These are phyloP conservation scores for Warburgia ugandensis DNA, from an alignment of 164 flowering plant species.

Conservation along the genomic window DNA sequence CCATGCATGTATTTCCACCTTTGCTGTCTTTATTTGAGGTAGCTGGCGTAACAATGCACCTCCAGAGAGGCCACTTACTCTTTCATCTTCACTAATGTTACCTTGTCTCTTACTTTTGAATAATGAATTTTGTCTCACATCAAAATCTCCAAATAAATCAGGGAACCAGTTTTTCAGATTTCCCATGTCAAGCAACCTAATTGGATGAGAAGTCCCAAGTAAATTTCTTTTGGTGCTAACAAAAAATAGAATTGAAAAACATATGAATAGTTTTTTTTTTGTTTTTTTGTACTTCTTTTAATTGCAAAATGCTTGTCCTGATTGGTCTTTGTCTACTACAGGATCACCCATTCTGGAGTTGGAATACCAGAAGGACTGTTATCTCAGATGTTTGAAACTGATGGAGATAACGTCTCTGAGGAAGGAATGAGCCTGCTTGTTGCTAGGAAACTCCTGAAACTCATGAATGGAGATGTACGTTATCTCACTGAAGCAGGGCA, in stretches of 20 bases:
- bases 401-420: slow-evolving; percentile 47
- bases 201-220: neutral
- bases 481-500: slow-evolving; percentile 68
- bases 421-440: slow-evolving; percentile 71
- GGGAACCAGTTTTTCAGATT: too few species aligned
- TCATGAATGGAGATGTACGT: slow-evolving; percentile 93
- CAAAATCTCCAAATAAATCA: too few species aligned
- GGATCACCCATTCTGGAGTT: slow-evolving; percentile 66
- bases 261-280: neutral
- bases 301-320: too few species aligned
- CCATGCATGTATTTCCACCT: too few species aligned
- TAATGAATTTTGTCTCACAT: too few species aligned
- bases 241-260: neutral
- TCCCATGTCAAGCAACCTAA: too few species aligned
- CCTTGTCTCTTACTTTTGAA: too few species aligned
- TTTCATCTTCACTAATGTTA: too few species aligned
- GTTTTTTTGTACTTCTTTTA: neutral
- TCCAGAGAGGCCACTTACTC: too few species aligned
- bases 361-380: slow-evolving; percentile 75
- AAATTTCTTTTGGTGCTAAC: neutral
- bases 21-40: too few species aligned
- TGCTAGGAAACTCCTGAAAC: slow-evolving; percentile 71
- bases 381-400: slow-evolving; percentile 70
- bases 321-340: slow-evolving; percentile 14
- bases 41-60: too few species aligned